Evolutionary conservation across 768 basidiomycete species (phyloP), one percentile per base, ranked within the genome.

Genomic region (Neoboletus magnificus): DNA sequence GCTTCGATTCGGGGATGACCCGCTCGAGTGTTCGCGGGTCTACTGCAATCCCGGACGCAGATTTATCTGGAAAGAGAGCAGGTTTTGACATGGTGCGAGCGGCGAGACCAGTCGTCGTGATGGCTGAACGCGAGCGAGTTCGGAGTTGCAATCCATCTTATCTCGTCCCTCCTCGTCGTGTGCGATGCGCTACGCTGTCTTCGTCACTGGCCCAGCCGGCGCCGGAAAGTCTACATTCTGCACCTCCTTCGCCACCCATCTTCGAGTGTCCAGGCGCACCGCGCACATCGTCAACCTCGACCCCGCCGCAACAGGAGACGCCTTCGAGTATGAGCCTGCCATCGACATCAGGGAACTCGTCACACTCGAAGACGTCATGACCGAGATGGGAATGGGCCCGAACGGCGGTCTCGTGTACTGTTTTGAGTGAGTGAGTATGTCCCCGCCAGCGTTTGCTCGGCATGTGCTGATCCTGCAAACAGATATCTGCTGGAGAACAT

Each of bases 151-250:
- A 71, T 50, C 35, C 43, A 56, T 57, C 61, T 62, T 60, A 53
- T 58, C 55, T 58, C 42, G 10, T 16, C 25, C 11, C 41, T 33
- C 50, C 25, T 30, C 52, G 12, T 58, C 61, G 23, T 46, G 10
- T 9, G 10, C 49, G 27, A 93, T 93, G 91, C 87, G 91, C 57
- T 93, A 93, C 75, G 91, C 91, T 8, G 86, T 93, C 29, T 81
- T 93, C 44, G 83, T 93, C 48, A 90, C 88, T 52, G 97, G 97
- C n/a, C 97, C 97, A 46, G 97, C 97, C 2, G 97, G 97, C 48
- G 93, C 97, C 15, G 97, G 97, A 48, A 99, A 99, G 76, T 92
- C 93, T 0, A 98, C 97, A 0, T 96, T 99, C 66, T 89, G 91
- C 63, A 77, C 82, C 22, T 83, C 94, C 1, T 85, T 98, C 61